phyloP scores from a whole-genome alignment of 768 basidiomycete species.

The Mycena floridula region DNA sequence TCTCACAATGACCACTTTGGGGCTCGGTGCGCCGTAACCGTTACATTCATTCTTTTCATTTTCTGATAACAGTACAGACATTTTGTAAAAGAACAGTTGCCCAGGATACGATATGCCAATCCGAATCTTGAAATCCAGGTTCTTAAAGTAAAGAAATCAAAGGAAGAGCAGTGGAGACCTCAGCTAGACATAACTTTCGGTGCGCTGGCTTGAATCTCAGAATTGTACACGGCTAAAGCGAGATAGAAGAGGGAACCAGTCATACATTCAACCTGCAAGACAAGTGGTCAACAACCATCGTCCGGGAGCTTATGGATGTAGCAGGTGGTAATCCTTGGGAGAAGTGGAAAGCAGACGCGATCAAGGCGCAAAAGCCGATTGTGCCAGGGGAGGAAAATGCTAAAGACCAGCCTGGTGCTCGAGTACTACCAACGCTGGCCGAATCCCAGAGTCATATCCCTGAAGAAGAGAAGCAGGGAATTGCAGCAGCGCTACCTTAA shows the following conservation, averaged over 20 bases:
- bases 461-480: too few relatives aligned
- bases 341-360: slow-evolving; percentile 43
- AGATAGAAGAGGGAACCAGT: slow-evolving; percentile 34
- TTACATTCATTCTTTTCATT: too few relatives aligned
- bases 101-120: slow-evolving; percentile 73
- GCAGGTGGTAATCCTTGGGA: slow-evolving; percentile 59
- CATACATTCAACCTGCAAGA: slow-evolving; percentile 48
- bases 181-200: slow-evolving; percentile 58
- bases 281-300: slow-evolving; percentile 65
- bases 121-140: slow-evolving; percentile 59
- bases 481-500: too few relatives aligned
- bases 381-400: slow-evolving; percentile 43
- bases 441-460: too few relatives aligned
- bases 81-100: slow-evolving; percentile 75
- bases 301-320: slow-evolving; percentile 63
- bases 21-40: too few relatives aligned
- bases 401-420: too few relatives aligned
- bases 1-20: slow-evolving; percentile 68
- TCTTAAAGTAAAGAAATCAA: slow-evolving; percentile 44
- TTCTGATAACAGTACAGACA: too few relatives aligned
- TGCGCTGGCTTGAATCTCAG: slow-evolving; percentile 30
- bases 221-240: slow-evolving; percentile 23
- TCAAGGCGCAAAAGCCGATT: slow-evolving; percentile 40
- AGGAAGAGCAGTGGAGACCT: slow-evolving; percentile 52
- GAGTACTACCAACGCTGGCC: too few relatives aligned